phyloP scores from a whole-genome alignment of 2,329 filamentous ascomycete species.

The Exophiala dermatitidis region DNA sequence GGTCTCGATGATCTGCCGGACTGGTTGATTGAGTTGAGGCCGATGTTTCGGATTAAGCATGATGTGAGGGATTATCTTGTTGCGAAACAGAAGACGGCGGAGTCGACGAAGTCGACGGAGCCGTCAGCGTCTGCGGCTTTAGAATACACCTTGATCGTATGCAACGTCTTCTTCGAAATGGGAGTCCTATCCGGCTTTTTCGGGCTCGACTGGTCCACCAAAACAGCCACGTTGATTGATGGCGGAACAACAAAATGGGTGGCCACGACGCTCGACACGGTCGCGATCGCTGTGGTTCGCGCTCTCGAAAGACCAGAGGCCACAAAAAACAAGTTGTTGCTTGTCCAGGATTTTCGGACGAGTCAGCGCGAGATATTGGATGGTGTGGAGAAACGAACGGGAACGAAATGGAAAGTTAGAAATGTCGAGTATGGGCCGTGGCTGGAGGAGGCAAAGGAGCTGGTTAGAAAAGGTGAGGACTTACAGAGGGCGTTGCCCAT shows the following conservation, averaged over 20 bases:
- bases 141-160: constrained; percentile 30
- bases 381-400: constrained; percentile 16
- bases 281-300: constrained; percentile 45
- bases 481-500: background rate
- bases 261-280: constrained; percentile 41
- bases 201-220: constrained; percentile 38
- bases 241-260: constrained; percentile 45
- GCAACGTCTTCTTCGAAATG: constrained; percentile 35
- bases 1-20: constrained; percentile 24
- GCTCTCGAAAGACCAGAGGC: constrained; percentile 44
- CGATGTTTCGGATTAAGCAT: constrained; percentile 30
- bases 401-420: background rate
- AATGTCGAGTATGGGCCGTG: background rate
- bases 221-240: constrained; percentile 41
- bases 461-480: background rate
- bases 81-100: constrained; percentile 17
- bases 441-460: background rate
- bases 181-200: constrained; percentile 37
- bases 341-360: constrained; percentile 40
- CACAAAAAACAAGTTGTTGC: constrained; percentile 49
- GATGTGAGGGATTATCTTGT: constrained; percentile 30
- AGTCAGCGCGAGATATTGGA: constrained; percentile 40
- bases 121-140: background rate
- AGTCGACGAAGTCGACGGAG: background rate
- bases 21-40: constrained; percentile 19